These are phyloP conservation scores for Adansonia rubrostipa DNA, from an alignment of 441 rosid genomes.

Conservation along the genomic window DNA sequence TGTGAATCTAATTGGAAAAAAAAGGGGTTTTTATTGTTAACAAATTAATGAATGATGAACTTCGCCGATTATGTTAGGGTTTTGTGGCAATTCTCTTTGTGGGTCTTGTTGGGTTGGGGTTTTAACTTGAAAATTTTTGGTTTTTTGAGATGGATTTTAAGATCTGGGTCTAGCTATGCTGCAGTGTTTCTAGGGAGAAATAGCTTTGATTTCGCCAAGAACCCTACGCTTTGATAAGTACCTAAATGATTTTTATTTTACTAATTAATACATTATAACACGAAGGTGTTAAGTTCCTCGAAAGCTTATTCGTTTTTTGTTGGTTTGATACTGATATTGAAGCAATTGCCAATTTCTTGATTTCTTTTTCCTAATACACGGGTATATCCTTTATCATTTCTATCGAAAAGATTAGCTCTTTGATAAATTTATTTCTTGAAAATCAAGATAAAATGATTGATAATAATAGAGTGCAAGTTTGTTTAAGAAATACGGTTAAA, in stretches of 20 bases:
- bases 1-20: no score
- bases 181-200: background rate
- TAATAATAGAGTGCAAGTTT: background rate
- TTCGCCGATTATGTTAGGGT: conserved; percentile 40
- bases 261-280: background rate
- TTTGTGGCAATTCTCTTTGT: conserved; percentile 34
- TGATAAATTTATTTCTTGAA: background rate
- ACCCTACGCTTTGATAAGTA: background rate
- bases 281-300: background rate
- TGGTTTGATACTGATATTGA: conserved; percentile 6
- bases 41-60: conserved; percentile 5
- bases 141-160: conserved; percentile 23
- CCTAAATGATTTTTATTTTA: background rate
- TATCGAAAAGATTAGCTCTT: background rate
- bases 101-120: conserved; percentile 37
- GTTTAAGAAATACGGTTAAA: background rate
- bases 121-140: conserved; percentile 30
- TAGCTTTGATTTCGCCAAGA: background rate
- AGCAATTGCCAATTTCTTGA: background rate
- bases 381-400: background rate
- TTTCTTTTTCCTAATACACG: background rate
- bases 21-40: background rate
- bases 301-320: background rate
- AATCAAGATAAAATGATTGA: background rate
- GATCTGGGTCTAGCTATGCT: conserved; percentile 22